Conservation (phyloP, 2,329 filamentous ascomycete species). For the Colletotrichum sp. region DNA sequence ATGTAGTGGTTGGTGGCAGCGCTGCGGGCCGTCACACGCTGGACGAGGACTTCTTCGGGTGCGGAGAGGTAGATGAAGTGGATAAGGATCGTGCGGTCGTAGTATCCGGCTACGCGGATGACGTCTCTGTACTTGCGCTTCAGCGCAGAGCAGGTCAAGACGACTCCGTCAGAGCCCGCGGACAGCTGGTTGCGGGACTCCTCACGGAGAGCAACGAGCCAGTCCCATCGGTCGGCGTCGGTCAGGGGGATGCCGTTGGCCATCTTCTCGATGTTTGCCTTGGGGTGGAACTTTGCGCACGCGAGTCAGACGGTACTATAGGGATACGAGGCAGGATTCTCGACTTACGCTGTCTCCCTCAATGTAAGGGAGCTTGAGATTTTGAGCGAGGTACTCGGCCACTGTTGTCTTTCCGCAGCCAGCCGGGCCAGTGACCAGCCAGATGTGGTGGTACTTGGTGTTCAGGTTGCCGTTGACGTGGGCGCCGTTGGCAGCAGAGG, state of each 20-base stretch:
- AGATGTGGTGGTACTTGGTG: slow-evolving; percentile 69
- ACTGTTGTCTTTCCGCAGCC: slow-evolving; percentile 83
- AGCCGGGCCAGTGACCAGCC: slow-evolving; percentile 80
- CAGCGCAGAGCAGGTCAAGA: slow-evolving; percentile 93
- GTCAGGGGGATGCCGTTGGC: slow-evolving; percentile 80
- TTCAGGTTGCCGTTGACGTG: slow-evolving; percentile 33
- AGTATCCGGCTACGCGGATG: slow-evolving; percentile 81
- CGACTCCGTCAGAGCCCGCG: slow-evolving; percentile 73
- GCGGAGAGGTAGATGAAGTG: slow-evolving; percentile 95
- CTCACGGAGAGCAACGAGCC: slow-evolving; percentile 81
- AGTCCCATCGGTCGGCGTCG: slow-evolving; percentile 96
- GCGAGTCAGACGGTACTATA: slow-evolving; percentile 25
- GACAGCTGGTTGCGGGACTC: slow-evolving; percentile 64
- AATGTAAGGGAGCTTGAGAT: slow-evolving; percentile 72
- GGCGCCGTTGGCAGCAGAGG: slow-evolving; percentile 30
- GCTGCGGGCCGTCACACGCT: slow-evolving; percentile 72
- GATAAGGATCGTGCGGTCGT: slow-evolving; percentile 73
- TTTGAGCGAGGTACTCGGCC: slow-evolving; percentile 66
- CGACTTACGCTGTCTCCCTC: slow-evolving; percentile 77
- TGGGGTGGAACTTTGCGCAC: slow-evolving; percentile 70
- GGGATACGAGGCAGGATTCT: neutral
- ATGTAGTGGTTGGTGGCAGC: slow-evolving; percentile 82
- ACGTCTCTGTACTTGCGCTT: slow-evolving; percentile 98
- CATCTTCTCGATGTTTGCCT: slow-evolving; percentile 92
- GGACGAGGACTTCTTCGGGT: slow-evolving; percentile 74